Base-by-base conservation (phyloP, 1,284 basidiomycete genomes). In the Rhodotorula mucilaginosa region DNA sequence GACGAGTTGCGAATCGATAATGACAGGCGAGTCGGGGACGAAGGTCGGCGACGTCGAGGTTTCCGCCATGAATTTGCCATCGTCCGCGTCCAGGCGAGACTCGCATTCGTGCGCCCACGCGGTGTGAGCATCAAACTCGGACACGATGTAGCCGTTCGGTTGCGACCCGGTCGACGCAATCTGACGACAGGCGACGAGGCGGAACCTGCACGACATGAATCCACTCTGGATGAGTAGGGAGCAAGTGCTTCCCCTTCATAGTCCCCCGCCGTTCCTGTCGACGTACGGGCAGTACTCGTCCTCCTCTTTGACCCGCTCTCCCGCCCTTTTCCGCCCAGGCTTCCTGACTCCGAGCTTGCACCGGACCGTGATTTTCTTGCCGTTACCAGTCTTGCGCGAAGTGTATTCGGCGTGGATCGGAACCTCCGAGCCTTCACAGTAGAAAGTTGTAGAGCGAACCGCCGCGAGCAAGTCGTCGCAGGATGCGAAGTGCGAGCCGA, bases 281-380 rank as follows among this genome's bases (percentile, higher is more conserved):
- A 18, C 15, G 23, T 6, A 15, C 10, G 21, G 18, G 46, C 63
- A 64, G 26, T 57, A 10, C 7, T 64, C 54, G 19, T 48, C 63
- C 6, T 23, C 26, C 5, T 6, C 16, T 21, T 47, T 56, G 26
- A 21, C 34, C 19, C 54, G 16, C 44, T 48, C 63, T 19, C 49
- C 44, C 10, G 19, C 19, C 26, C 44, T 48, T 54, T 54, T 47
- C 5, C 54, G 26, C 26, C 63, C 63, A 8, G 52, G 44, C 46
- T 57, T 57, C 12, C 54, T 47, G 54, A 19, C 21, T 19, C 54
- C 63, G 13, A 64, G 63, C 63, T 57, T 64, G 54, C 63, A 64
- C 54, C 46, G 46, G 44, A 29, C 44, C 12, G 19, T 48, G 26
- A 64, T 10, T n/a, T 19, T 46, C 47, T 29, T 61, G 4, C 44